These are phyloP conservation scores for Lipomyces yamadae DNA, from an alignment of 805 yeast species.

Conservation along the genomic window DNA sequence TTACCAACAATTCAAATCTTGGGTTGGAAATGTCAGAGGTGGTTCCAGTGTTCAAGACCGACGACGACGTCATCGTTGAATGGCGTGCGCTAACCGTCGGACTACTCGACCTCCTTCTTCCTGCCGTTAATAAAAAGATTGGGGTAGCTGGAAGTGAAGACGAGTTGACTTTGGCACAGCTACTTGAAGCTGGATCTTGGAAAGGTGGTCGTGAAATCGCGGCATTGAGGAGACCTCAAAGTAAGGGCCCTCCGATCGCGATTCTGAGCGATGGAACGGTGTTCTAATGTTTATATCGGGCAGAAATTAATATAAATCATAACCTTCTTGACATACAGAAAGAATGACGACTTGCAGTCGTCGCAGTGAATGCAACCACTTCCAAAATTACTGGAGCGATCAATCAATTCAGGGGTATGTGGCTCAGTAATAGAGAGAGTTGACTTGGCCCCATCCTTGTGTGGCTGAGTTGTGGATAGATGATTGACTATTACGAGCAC, in stretches of 20 bases:
- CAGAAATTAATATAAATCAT: not conserved
- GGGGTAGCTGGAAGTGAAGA: slow-evolving; percentile 42
- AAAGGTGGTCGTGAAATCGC: slow-evolving; percentile 63
- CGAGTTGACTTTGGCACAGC: slow-evolving; percentile 57
- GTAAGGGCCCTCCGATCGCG: slow-evolving; percentile 68
- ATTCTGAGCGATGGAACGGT: slow-evolving; percentile 68
- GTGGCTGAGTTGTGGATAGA: too few relatives aligned
- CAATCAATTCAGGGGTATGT: not conserved
- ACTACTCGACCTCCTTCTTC: slow-evolving; percentile 58
- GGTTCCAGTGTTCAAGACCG: slow-evolving; percentile 59
- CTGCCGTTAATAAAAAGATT: slow-evolving; percentile 56
- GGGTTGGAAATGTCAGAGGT: slow-evolving; percentile 11
- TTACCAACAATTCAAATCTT: slow-evolving; percentile 46
- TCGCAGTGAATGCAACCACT: too few relatives aligned
- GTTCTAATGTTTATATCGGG: slow-evolving; percentile 48
- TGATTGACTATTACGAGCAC: too few relatives aligned
- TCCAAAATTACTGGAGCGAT: too few relatives aligned
- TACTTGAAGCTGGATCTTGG: slow-evolving; percentile 74
- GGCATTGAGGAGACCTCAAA: slow-evolving; percentile 52
- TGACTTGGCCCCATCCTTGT: too few relatives aligned
- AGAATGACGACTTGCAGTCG: too few relatives aligned
- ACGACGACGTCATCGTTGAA: slow-evolving; percentile 65
- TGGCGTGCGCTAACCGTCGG: slow-evolving; percentile 70
- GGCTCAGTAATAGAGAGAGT: too few relatives aligned
- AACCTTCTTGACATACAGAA: too few relatives aligned